phyloP scores from a whole-genome alignment of 805 yeast species.

The Metschnikowia corniflorae region DNA sequence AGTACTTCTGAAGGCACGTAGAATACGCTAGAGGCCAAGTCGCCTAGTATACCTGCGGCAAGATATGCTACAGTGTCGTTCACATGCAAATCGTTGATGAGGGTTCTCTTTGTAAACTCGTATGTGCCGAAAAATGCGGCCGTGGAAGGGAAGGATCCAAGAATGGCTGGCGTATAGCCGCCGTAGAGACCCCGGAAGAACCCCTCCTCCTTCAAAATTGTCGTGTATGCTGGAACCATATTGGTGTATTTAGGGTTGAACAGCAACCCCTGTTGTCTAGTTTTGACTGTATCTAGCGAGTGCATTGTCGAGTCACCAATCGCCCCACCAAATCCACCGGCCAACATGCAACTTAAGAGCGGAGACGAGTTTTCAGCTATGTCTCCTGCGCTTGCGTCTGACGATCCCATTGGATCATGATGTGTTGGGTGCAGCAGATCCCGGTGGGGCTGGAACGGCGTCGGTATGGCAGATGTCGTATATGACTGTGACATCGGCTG shows the following conservation, averaged over 20 bases:
- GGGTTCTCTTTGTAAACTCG: slow-evolving; percentile 69
- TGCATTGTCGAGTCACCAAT: slow-evolving; percentile 93
- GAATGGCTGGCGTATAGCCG: slow-evolving; percentile 87
- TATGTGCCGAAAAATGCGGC: slow-evolving; percentile 92
- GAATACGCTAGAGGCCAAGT: slow-evolving; percentile 78
- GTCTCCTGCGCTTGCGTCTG: slow-evolving; percentile 2
- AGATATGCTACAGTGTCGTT: slow-evolving; percentile 82
- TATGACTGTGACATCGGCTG: slow-evolving; percentile 14
- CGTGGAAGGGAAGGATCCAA: slow-evolving; percentile 92
- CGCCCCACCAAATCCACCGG: slow-evolving; percentile 94
- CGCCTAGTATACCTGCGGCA: slow-evolving; percentile 90
- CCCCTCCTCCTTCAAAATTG: slow-evolving; percentile 85
- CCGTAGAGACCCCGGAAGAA: slow-evolving; percentile 79
- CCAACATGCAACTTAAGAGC: slow-evolving; percentile 61
- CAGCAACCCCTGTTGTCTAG: slow-evolving; percentile 95
- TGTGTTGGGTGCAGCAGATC: slow-evolving; percentile 7
- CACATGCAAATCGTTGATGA: slow-evolving; percentile 58
- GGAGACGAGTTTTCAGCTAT: slow-evolving; percentile 31
- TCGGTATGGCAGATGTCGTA: slow-evolving; percentile 20
- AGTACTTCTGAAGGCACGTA: slow-evolving; percentile 96
- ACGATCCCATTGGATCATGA: slow-evolving; percentile 1
- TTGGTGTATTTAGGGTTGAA: slow-evolving; percentile 60
- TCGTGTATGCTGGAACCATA: slow-evolving; percentile 71
- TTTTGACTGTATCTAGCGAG: slow-evolving; percentile 93
- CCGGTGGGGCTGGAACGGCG: slow-evolving; percentile 18